Conservation (phyloP, 176 grass and related monocot species). For the Zea luxurians region DNA sequence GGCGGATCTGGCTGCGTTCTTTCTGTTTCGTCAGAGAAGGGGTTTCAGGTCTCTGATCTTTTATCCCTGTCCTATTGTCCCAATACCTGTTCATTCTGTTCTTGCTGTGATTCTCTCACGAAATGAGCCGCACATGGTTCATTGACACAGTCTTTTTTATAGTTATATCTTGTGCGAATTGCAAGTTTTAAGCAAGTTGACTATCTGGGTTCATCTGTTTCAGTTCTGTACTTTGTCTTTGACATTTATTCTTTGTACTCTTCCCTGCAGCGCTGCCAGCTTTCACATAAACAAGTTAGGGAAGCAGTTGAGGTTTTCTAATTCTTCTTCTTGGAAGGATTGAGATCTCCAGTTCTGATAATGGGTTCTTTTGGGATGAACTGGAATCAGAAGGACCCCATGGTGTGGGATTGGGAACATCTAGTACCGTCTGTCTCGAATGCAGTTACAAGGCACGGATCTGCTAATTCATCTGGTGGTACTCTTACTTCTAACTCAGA, state of each 20-base stretch:
- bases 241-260: neutral
- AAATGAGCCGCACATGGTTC: neutral
- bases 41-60: constrained; percentile 15
- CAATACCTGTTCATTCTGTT: neutral
- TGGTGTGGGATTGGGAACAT: constrained; percentile 39
- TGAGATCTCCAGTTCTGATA: constrained; percentile 1
- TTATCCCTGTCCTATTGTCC: neutral
- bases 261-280: neutral
- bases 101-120: neutral
- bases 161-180: neutral
- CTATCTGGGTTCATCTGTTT: neutral
- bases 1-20: neutral
- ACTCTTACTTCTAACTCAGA: constrained; percentile 43
- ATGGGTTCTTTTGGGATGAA: constrained; percentile 35
- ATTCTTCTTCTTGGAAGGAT: constrained; percentile 9
- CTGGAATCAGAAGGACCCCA: constrained; percentile 39
- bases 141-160: neutral
- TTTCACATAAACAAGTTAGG: neutral
- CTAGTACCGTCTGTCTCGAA: neutral
- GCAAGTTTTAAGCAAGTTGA: neutral
- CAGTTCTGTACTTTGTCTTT: neutral
- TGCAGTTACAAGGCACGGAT: constrained; percentile 3
- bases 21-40: constrained; percentile 4
- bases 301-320: constrained; percentile 30
- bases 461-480: constrained; percentile 13